Conservation (phyloP, 495 filamentous ascomycete genomes). For the Aspergillus cavernicola region DNA sequence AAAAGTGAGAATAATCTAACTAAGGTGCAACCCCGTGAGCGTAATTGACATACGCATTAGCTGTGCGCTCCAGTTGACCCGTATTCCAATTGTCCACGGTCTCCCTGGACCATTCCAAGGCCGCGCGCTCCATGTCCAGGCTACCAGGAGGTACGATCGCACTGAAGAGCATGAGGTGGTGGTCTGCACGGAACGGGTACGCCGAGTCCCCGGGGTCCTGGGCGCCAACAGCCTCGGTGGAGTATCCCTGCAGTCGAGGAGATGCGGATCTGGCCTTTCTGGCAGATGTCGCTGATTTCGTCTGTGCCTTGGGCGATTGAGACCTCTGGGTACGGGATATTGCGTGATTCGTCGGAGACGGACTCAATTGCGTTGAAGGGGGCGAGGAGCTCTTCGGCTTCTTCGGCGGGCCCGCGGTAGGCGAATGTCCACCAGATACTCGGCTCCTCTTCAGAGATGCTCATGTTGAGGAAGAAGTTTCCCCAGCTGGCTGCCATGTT, state of each 20-base stretch:
- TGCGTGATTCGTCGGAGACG: not conserved
- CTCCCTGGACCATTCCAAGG: not conserved
- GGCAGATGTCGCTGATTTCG: too few relatives aligned
- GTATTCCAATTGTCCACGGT: conserved; percentile 3
- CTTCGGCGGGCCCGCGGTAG: not conserved
- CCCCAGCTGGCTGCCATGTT: conserved; percentile 5
- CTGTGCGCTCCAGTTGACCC: not conserved
- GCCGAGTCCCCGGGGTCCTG: too few relatives aligned
- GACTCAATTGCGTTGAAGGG: conserved; percentile 2
- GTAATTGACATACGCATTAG: conserved; percentile 11
- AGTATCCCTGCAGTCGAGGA: not conserved
- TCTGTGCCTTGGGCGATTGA: not conserved
- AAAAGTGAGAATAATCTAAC: too few relatives aligned
- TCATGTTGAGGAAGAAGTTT: not conserved
- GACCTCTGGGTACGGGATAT: not conserved
- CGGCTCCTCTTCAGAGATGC: not conserved
- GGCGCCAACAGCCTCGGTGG: too few relatives aligned
- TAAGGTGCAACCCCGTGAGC: too few relatives aligned
- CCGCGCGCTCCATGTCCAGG: not conserved
- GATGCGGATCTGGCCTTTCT: too few relatives aligned
- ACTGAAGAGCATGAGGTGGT: too few relatives aligned
- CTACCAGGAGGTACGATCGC: too few relatives aligned
- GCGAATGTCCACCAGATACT: not conserved
- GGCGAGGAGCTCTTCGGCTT: not conserved
- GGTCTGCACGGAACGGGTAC: too few relatives aligned